Percentiles rank a stretch among this genome's conserved stretches.
phyloP scores from a whole-genome alignment of 305 asterid genomes.

The Fraxinus nigra region DNA sequence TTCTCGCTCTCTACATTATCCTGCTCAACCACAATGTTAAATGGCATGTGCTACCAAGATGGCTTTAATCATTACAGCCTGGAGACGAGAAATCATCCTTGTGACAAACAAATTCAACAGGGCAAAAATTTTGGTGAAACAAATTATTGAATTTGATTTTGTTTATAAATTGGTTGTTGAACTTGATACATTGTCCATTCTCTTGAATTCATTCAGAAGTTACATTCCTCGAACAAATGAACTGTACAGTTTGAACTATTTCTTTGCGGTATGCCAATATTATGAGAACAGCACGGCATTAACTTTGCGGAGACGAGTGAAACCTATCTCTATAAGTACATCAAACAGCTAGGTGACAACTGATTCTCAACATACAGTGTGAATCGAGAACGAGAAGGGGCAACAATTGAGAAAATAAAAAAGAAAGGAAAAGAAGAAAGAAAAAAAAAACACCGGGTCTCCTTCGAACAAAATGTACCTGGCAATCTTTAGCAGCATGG shows the following conservation, averaged over 20 bases:
- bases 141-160: background rate
- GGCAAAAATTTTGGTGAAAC: background rate
- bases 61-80: background rate
- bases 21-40: background rate
- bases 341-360: conserved; percentile 33
- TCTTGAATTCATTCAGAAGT: conserved; percentile 8
- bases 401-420: background rate
- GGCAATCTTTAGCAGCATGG: conserved; percentile 31
- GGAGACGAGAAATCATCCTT: background rate
- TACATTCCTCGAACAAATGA: conserved; percentile 37
- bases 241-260: conserved; percentile 47
- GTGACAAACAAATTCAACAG: background rate
- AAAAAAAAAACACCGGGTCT: conserved; percentile 15
- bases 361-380: conserved; percentile 35
- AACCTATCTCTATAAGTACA: conserved; percentile 48
- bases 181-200: conserved; percentile 4
- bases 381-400: background rate
- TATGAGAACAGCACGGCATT: conserved; percentile 27
- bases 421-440: background rate
- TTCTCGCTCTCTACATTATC: background rate
- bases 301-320: conserved; percentile 29
- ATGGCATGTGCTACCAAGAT: background rate
- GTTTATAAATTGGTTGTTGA: background rate
- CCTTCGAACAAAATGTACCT: conserved; percentile 25
- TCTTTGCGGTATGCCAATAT: conserved; percentile 28